Evolutionary conservation across 2,329 filamentous ascomycete species (phyloP).

Genomic region (Aspergillus spinulosporus): DNA sequence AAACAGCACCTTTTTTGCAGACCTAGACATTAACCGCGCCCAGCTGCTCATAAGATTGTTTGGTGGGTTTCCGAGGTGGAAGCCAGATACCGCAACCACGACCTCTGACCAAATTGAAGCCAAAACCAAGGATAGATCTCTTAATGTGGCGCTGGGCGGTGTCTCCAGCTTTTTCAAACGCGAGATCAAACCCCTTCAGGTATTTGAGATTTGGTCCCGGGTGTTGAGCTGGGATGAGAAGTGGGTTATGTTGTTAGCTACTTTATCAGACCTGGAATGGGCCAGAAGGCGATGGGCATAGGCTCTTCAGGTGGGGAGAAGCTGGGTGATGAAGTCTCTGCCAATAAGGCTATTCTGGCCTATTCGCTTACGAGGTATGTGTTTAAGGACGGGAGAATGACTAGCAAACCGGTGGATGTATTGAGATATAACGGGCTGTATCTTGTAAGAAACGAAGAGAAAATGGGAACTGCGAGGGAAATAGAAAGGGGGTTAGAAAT

Average conservation of each 20-base stretch:
- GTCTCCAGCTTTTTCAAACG: constrained; percentile 69
- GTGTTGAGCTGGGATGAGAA: constrained; percentile 73
- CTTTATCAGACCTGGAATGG: constrained; percentile 56
- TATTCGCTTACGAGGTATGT: not conserved
- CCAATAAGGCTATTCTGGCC: not conserved
- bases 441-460: no score
- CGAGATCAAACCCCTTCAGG: constrained; percentile 66
- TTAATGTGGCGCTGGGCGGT: constrained; percentile 67
- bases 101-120: constrained; percentile 13
- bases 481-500: no score
- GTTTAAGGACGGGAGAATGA: constrained; percentile 1
- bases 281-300: not conserved
- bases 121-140: constrained; percentile 49
- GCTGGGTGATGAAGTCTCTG: not conserved
- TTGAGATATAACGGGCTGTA: not conserved
- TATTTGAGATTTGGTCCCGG: constrained; percentile 71
- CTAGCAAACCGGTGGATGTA: not conserved
- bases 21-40: constrained; percentile 77
- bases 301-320: not conserved
- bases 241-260: constrained; percentile 76
- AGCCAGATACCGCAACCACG: not conserved
- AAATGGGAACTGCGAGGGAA: no score
- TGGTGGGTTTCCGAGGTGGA: not conserved
- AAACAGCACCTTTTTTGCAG: constrained; percentile 79
- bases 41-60: constrained; percentile 52